A percentile compares a stretch with the other conserved stretches of the same genome.
Evolutionary conservation across 2,329 filamentous ascomycete species (phyloP).

Genomic region (Aspergillus texensis): DNA sequence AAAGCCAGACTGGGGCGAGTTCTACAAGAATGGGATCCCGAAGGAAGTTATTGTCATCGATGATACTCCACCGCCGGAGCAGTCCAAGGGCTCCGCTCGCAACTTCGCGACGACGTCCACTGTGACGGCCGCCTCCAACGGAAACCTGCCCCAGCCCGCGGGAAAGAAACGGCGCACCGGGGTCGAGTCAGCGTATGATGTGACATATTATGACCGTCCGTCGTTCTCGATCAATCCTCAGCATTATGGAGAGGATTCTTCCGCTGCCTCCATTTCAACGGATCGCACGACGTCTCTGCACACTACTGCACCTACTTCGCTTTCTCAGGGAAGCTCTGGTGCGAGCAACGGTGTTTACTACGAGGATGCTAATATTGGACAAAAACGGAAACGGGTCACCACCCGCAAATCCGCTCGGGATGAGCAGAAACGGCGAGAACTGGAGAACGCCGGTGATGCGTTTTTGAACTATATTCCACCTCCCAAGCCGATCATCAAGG

Average conservation of each 20-base stretch:
- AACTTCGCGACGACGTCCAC: conserved; percentile 26
- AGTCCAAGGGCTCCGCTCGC: conserved; percentile 26
- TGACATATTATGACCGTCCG: conserved; percentile 70
- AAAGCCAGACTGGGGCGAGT: conserved; percentile 75
- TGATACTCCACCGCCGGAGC: conserved; percentile 62
- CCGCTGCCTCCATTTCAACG: conserved; percentile 74
- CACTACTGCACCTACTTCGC: conserved; percentile 86
- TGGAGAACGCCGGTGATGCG: conserved; percentile 70
- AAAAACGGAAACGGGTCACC: conserved; percentile 81
- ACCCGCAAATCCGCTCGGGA: conserved; percentile 80
- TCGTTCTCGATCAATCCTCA: conserved; percentile 75
- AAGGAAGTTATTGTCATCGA: conserved; percentile 82
- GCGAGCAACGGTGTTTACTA: conserved; percentile 63
- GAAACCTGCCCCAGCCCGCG: conserved; percentile 45
- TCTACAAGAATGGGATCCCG: conserved; percentile 80
- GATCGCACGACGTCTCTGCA: conserved; percentile 82
- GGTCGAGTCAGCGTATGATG: conserved; percentile 64
- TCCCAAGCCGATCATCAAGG: conserved; percentile 85
- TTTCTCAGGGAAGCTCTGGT: conserved; percentile 62
- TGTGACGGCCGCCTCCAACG: conserved; percentile 32
- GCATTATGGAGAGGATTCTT: conserved; percentile 66
- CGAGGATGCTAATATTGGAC: conserved; percentile 69
- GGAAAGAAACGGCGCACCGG: conserved; percentile 75
- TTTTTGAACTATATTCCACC: conserved; percentile 83
- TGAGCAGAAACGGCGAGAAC: conserved; percentile 76